A percentile compares a stretch with the other conserved stretches of the same genome.
phyloP scores from a whole-genome alignment of 805 yeast genomes.

The Suhomyces pyralidae region DNA sequence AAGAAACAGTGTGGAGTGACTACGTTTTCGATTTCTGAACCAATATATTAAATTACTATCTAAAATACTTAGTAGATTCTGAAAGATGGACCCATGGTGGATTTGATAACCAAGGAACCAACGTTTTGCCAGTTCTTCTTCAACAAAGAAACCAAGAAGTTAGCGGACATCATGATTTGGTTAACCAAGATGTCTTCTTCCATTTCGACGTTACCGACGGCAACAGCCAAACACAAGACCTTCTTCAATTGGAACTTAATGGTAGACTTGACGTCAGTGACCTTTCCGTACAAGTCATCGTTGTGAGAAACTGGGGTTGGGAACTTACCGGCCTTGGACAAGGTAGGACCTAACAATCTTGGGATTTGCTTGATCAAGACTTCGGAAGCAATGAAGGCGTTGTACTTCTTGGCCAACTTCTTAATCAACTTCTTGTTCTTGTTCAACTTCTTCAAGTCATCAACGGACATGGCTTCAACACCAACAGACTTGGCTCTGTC shows the following conservation, averaged over 20 bases:
- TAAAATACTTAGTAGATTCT: conserved; percentile 81
- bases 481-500: conserved; percentile 99
- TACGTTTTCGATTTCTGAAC: no score
- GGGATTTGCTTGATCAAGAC: conserved; percentile 99
- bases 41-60: neutral
- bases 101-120: conserved; percentile 98
- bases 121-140: conserved; percentile 99
- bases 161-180: conserved; percentile 97
- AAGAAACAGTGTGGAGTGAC: no score
- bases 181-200: conserved; percentile 92
- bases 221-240: conserved; percentile 99
- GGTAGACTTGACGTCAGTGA: conserved; percentile 97
- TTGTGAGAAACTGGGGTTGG: conserved; percentile 99
- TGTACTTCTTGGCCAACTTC: conserved; percentile 99
- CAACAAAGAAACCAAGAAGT: conserved; percentile 98
- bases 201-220: conserved; percentile 99
- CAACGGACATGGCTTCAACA: conserved; percentile 99
- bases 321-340: conserved; percentile 99
- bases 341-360: conserved; percentile 99
- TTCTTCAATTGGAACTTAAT: conserved; percentile 99
- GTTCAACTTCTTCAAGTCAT: conserved; percentile 99
- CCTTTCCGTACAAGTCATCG: conserved; percentile 95
- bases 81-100: conserved; percentile 99
- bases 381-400: conserved; percentile 99
- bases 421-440: conserved; percentile 99